Conservation (phyloP, 2,329 filamentous ascomycete genomes). For the Diaporthe sp. region DNA sequence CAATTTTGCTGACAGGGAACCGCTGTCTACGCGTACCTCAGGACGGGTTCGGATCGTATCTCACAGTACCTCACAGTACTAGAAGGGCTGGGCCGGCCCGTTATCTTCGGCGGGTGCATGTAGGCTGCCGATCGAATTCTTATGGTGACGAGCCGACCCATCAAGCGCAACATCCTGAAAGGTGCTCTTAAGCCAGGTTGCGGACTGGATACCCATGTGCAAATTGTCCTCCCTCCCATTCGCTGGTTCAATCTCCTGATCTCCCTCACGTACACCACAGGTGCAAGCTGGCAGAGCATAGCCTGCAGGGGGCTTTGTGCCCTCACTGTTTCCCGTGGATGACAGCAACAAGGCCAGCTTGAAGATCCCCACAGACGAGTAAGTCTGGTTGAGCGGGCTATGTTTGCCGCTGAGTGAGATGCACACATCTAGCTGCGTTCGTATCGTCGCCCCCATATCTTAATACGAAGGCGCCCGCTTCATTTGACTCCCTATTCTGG, state of each 20-base stretch:
- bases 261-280: background rate
- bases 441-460: background rate
- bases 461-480: background rate
- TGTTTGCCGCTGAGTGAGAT: background rate
- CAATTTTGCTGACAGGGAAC: background rate
- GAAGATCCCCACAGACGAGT: background rate
- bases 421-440: conserved; percentile 12
- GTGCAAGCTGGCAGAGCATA: background rate
- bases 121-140: background rate
- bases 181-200: background rate
- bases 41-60: background rate
- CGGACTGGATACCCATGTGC: background rate
- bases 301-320: background rate
- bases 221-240: background rate
- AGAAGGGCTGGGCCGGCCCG: background rate
- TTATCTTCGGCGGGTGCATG: background rate
- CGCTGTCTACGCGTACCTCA: background rate
- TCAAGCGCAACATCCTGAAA: background rate
- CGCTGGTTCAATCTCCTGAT: background rate
- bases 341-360: background rate
- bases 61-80: background rate
- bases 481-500: background rate
- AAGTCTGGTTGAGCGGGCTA: background rate
- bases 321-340: background rate
- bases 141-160: background rate